Evolutionary conservation across 1,139 yeast genomes (phyloP).

Genomic region (Debaryomycetaceae sp.): DNA sequence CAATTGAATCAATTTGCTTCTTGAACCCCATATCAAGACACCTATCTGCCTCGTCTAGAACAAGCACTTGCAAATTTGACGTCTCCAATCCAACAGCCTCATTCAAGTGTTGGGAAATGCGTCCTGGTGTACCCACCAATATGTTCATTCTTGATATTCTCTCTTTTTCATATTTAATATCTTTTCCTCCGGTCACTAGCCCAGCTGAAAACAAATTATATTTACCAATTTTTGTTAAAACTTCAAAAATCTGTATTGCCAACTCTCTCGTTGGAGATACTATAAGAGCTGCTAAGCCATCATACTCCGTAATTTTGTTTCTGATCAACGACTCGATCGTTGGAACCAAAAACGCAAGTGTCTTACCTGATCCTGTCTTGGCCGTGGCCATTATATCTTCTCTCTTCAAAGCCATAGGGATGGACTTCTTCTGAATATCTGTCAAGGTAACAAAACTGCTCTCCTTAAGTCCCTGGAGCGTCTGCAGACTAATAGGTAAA

Average conservation of each 20-base stretch:
- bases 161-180: conserved; percentile 81
- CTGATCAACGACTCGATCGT: conserved; percentile 68
- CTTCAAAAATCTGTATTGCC: conserved; percentile 93
- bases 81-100: conserved; percentile 86
- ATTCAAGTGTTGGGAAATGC: conserved; percentile 91
- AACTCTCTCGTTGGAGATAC: conserved; percentile 93
- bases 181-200: conserved; percentile 95
- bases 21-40: conserved; percentile 96
- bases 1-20: conserved; percentile 79
- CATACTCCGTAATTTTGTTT: conserved; percentile 78
- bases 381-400: conserved; percentile 91
- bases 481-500: conserved; percentile 67
- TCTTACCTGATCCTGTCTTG: conserved; percentile 94
- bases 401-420: conserved; percentile 75
- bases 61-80: conserved; percentile 74
- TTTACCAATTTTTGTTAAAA: conserved; percentile 77
- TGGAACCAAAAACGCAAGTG: conserved; percentile 88
- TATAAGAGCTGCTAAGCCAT: conserved; percentile 90
- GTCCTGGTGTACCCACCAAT: conserved; percentile 93
- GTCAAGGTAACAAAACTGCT: conserved; percentile 73
- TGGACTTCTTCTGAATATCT: conserved; percentile 79
- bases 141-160: conserved; percentile 82
- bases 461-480: conserved; percentile 70
- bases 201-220: conserved; percentile 86
- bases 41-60: conserved; percentile 94